Base-by-base conservation (phyloP, 129 eudicot genomes). In the Saussurea involucrata region DNA sequence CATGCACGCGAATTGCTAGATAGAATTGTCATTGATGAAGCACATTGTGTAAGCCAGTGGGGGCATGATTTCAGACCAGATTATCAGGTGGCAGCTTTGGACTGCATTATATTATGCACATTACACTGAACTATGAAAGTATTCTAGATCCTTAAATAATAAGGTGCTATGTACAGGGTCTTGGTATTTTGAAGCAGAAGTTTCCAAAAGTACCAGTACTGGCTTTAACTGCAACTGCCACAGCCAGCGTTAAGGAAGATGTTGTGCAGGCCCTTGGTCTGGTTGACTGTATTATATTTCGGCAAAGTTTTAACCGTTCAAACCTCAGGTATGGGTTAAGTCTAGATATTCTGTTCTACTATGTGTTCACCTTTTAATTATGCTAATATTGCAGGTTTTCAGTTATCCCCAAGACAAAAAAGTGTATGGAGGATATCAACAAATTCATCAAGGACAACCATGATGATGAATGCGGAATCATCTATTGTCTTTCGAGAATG, bases 1-100 rank as follows among this genome's bases (percentile, higher is more conserved):
- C 89, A 95, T 83, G 75, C 95, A 82, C 88, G 96, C 60, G 90
- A 85, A 29, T 84, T 75, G 81, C 96, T 95, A 76, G 81, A 87
- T 78, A 85, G 99, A 80, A 83, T 95, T 76, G 99, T 95, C 31
- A 87, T 95, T 87, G 99, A 95, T 85, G 99, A 95, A 85, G 99
- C 99, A 80, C 99, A 95, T 84, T 95, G 99, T 77, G 99, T 95
- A 69, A 95, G 99, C 87, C 99, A 95, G 79, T 95, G 99, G 99
- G 99, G 99, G 73, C 99, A 95, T 83, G 99, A 95, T 86, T 95
- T 95, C 84, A 90, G 99, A 68, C 99, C 99, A 75, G 99, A 95
- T 83, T 95, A 95, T 82, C 97, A 95, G 97, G 99, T 95, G 76
- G 24, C 40, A 42, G 72, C 53, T 67, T 72, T 65, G 18, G 27